Evolutionary conservation across 2,329 filamentous ascomycete species (phyloP).

Genomic region (Orbilia oligospora): DNA sequence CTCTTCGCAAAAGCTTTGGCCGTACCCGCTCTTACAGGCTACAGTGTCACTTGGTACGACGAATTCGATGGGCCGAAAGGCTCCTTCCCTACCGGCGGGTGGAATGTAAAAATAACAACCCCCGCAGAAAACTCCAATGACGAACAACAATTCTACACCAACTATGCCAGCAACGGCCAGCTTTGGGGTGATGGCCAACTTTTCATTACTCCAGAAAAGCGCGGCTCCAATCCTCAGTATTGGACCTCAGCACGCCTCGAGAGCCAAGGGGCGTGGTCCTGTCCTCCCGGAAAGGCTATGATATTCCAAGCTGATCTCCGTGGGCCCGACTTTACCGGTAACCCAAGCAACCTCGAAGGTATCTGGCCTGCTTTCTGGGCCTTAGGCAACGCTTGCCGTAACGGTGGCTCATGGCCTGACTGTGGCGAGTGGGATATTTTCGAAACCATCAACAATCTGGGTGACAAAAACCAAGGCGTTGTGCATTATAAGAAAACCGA

Average conservation of each 20-base stretch:
- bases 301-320: slow-evolving; percentile 68
- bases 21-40: slow-evolving; percentile 42
- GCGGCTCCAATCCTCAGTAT: slow-evolving; percentile 61
- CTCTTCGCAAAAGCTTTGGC: slow-evolving; percentile 34
- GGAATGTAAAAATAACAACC: slow-evolving; percentile 7
- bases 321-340: slow-evolving; percentile 67
- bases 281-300: slow-evolving; percentile 65
- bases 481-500: slow-evolving; percentile 68
- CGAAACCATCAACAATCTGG: slow-evolving; percentile 68
- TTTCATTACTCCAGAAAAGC: slow-evolving; percentile 66
- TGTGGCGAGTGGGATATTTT: slow-evolving; percentile 70
- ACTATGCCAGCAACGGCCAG: slow-evolving; percentile 70
- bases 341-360: slow-evolving; percentile 63
- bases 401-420: slow-evolving; percentile 68
- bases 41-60: slow-evolving; percentile 64
- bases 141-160: slow-evolving; percentile 70
- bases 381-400: slow-evolving; percentile 67
- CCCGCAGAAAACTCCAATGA: slow-evolving; percentile 68
- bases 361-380: slow-evolving; percentile 71
- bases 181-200: slow-evolving; percentile 67
- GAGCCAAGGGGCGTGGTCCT: slow-evolving; percentile 66
- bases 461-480: slow-evolving; percentile 71
- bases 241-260: slow-evolving; percentile 70
- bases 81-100: slow-evolving; percentile 18
- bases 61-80: slow-evolving; percentile 64